A percentile compares a stretch with the other conserved stretches of the same genome.
Evolutionary conservation across 306 rosid species (phyloP).

Genomic region (Casuarina glauca): DNA sequence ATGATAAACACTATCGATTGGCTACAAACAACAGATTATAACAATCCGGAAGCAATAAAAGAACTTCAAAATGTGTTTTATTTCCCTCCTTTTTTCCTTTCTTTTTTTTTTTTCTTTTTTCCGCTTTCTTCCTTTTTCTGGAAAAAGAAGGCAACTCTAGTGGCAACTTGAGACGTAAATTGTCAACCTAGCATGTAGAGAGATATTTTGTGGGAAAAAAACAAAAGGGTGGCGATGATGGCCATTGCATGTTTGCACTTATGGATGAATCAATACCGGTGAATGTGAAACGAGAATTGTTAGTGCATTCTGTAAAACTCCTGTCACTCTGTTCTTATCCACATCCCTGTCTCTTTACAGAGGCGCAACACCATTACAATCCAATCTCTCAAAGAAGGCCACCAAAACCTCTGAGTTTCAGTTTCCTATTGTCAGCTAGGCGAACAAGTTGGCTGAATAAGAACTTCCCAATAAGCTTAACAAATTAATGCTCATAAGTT

Average conservation of each 20-base stretch:
- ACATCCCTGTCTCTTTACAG: not conserved
- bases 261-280: not conserved
- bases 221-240: too few species aligned
- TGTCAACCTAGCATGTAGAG: not conserved
- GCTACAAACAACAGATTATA: not conserved
- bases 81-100: not conserved
- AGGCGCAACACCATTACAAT: not conserved
- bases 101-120: not conserved
- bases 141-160: not conserved
- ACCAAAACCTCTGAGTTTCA: not conserved
- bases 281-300: not conserved
- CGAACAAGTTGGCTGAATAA: not conserved
- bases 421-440: conserved; percentile 2
- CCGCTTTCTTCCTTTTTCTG: not conserved
- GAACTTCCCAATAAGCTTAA: not conserved
- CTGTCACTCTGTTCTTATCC: not conserved
- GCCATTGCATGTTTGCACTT: not conserved
- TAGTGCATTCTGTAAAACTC: not conserved
- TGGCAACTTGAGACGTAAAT: not conserved
- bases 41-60: not conserved
- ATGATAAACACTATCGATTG: not conserved
- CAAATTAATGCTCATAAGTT: not conserved
- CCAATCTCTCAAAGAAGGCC: not conserved
- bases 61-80: not conserved
- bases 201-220: not conserved